A percentile compares a stretch with the other conserved stretches of the same genome.
Conservation (phyloP, 192 early-diverging fungal genomes). For the Endogone sp. region DNA sequence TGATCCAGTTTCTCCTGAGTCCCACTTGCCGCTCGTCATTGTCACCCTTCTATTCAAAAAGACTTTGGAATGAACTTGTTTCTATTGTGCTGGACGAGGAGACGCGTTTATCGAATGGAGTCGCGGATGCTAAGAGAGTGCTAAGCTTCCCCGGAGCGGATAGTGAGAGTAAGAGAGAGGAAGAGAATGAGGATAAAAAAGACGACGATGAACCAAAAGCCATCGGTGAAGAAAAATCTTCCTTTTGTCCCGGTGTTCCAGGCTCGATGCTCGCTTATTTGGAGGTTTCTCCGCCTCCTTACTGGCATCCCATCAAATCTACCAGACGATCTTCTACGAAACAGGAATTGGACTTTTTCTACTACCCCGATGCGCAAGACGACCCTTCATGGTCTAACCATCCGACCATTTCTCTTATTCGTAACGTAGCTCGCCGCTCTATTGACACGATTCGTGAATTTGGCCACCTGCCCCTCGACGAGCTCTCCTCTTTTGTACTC, state of each 20-base stretch:
- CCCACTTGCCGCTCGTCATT: slow-evolving; percentile 24
- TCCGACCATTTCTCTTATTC: slow-evolving; percentile 15
- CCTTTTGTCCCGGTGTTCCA: slow-evolving; percentile 28
- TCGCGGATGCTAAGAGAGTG: neutral
- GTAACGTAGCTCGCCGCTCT: neutral
- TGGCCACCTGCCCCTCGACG: slow-evolving; percentile 3
- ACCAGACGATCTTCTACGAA: neutral
- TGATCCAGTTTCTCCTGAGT: slow-evolving; percentile 18
- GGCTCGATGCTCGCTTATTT: slow-evolving; percentile 31
- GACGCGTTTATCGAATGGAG: neutral
- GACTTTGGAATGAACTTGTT: slow-evolving; percentile 17
- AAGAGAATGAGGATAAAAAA: slow-evolving; percentile 3
- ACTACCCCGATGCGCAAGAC: slow-evolving; percentile 15
- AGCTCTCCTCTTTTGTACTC: slow-evolving; percentile 19
- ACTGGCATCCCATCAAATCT: neutral
- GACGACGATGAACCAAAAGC: neutral
- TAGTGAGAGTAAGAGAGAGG: neutral
- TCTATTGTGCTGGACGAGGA: slow-evolving; percentile 14
- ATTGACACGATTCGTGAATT: slow-evolving; percentile 4
- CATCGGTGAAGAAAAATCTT: slow-evolving; percentile 2
- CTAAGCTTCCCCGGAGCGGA: neutral
- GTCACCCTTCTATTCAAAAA: slow-evolving; percentile 26
- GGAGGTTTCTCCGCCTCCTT: slow-evolving; percentile 14
- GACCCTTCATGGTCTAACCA: slow-evolving; percentile 19
- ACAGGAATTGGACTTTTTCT: slow-evolving; percentile 26